Conservation (phyloP, 768 basidiomycete species). For the Holtermanniella nyarrowii region DNA sequence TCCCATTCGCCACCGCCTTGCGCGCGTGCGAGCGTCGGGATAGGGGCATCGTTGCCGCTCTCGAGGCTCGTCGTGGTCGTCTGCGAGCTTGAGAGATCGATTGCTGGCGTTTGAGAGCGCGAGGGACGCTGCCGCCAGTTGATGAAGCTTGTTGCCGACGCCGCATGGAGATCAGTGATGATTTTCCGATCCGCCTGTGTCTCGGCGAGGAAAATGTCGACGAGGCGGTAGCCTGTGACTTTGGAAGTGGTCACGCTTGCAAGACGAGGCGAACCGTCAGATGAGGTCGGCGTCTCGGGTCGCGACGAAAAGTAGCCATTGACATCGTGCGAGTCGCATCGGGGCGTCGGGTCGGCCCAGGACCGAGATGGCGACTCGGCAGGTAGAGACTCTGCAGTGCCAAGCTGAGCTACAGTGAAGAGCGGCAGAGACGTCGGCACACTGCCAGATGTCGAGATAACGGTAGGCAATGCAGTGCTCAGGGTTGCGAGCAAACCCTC, state of each 20-base stretch:
- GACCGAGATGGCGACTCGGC: too few relatives aligned
- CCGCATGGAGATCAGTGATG: too few relatives aligned
- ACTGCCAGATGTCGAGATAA: too few relatives aligned
- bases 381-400: too few relatives aligned
- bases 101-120: neutral
- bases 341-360: neutral
- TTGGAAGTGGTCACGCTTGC: neutral
- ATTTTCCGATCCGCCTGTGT: too few relatives aligned
- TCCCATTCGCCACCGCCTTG: conserved; percentile 35
- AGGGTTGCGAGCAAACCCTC: too few relatives aligned
- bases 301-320: neutral
- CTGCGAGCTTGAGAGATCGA: conserved; percentile 2
- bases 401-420: too few relatives aligned
- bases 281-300: neutral
- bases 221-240: neutral
- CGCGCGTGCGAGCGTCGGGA: conserved; percentile 28
- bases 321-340: neutral
- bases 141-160: neutral
- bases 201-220: neutral
- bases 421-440: too few relatives aligned
- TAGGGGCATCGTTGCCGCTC: conserved; percentile 3
- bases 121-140: neutral
- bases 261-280: neutral
- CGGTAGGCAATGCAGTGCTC: too few relatives aligned
- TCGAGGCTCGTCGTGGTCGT: conserved; percentile 3